phyloP scores from a whole-genome alignment of 2,329 filamentous ascomycete species.

The Tetracladium maxilliforme region DNA sequence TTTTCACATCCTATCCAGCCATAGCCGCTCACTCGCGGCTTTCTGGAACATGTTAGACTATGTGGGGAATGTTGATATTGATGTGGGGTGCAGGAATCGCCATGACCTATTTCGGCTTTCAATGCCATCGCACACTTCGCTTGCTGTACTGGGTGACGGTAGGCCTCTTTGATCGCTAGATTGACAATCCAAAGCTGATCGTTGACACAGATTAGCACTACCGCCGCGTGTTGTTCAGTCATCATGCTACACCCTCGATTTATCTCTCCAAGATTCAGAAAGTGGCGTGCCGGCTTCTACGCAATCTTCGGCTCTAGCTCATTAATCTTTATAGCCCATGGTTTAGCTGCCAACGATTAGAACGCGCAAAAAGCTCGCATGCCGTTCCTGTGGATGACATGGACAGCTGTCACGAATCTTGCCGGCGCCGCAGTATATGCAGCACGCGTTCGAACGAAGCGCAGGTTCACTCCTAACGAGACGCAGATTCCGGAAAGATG shows the following conservation, averaged over 20 bases:
- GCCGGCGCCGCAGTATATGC: no score
- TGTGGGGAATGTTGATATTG: slow-evolving; percentile 6
- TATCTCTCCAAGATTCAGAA: slow-evolving; percentile 4
- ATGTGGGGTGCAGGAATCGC: slow-evolving; percentile 7
- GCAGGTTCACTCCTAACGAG: no score
- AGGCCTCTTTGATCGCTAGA: slow-evolving; percentile 1
- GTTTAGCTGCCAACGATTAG: slow-evolving; percentile 1
- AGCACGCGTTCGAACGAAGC: no score
- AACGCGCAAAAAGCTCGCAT: no score
- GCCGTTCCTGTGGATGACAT: no score
- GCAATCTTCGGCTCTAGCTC: slow-evolving; percentile 6
- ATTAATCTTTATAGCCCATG: slow-evolving; percentile 6
- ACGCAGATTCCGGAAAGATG: no score
- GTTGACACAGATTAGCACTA: no score
- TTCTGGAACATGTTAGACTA: slow-evolving; percentile 7
- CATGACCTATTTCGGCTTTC: slow-evolving; percentile 8
- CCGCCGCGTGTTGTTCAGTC: no score
- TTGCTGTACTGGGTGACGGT: slow-evolving; percentile 4
- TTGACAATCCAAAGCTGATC: slow-evolving; percentile 1
- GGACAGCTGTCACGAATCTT: no score
- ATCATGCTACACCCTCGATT: slow-evolving; percentile 7
- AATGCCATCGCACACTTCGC: slow-evolving; percentile 4
- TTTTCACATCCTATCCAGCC: slow-evolving; percentile 7
- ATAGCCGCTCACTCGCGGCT: slow-evolving; percentile 1
- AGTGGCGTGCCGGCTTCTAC: slow-evolving; percentile 6